A percentile compares a stretch with the other conserved stretches of the same genome.
Evolutionary conservation across 805 yeast species (phyloP).

Genomic region (Helenozyma rhizophorensis): DNA sequence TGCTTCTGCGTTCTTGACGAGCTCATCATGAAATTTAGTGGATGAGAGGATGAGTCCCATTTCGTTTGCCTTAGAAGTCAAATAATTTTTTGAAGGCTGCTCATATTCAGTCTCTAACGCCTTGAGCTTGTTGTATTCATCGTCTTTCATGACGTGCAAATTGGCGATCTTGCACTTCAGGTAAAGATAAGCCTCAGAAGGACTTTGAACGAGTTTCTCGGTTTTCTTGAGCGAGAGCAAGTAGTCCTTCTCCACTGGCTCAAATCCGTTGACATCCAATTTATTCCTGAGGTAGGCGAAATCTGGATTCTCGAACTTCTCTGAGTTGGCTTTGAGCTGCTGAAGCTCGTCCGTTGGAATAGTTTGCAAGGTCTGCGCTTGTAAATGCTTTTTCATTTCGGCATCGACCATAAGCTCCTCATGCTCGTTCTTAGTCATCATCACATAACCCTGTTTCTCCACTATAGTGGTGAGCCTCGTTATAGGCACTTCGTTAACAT

Average conservation of each 20-base stretch:
- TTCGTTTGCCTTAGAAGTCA: conserved; percentile 32
- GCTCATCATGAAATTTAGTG: conserved; percentile 25
- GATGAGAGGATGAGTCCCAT: conserved; percentile 30
- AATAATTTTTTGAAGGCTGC: conserved; percentile 30
- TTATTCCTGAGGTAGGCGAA: conserved; percentile 19
- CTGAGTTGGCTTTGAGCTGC: conserved; percentile 9
- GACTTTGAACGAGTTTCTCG: conserved; percentile 15
- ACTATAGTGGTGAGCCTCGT: conserved; percentile 21
- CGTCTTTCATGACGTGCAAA: conserved; percentile 14
- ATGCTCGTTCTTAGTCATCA: conserved; percentile 25
- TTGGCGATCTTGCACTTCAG: conserved; percentile 17
- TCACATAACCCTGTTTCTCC: conserved; percentile 23
- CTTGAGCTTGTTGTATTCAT: conserved; percentile 14
- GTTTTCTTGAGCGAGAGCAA: conserved; percentile 10
- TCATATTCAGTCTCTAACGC: conserved; percentile 22
- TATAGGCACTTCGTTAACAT: conserved; percentile 18
- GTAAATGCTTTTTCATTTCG: conserved; percentile 30
- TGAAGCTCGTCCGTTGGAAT: conserved; percentile 22
- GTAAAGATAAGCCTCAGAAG: conserved; percentile 22
- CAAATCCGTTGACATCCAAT: conserved; percentile 15
- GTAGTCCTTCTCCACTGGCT: conserved; percentile 11
- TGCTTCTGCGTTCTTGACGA: conserved; percentile 16
- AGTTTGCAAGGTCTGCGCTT: conserved; percentile 29
- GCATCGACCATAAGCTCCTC: conserved; percentile 26
- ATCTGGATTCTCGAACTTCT: conserved; percentile 18